These are phyloP conservation scores for Melastoma candidum DNA, from an alignment of 441 rosid species.

Conservation along the genomic window DNA sequence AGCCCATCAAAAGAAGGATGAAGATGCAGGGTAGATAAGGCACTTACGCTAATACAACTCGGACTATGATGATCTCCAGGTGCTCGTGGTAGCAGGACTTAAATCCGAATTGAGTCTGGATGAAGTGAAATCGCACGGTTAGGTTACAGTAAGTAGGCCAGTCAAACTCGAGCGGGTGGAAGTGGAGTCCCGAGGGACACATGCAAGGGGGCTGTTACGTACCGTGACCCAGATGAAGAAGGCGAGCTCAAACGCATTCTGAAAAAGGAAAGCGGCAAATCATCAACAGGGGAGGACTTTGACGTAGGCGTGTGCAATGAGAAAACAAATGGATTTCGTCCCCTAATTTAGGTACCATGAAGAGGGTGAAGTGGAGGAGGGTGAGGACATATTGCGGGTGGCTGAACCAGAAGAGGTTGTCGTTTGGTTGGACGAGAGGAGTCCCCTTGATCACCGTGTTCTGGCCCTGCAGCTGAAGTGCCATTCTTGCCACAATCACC, in stretches of 20 bases:
- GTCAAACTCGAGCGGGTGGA: not conserved
- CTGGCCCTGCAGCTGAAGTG: constrained; percentile 26
- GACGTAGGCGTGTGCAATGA: too few species aligned
- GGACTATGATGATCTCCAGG: constrained; percentile 19
- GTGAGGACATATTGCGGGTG: constrained; percentile 42
- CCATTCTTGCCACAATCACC: constrained; percentile 53
- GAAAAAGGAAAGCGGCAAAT: constrained; percentile 10
- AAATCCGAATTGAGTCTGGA: constrained; percentile 47
- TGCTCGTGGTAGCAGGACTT: constrained; percentile 56
- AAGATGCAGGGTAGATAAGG: not conserved
- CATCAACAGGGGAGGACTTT: not conserved
- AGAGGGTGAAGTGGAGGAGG: constrained; percentile 51
- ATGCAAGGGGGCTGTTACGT: constrained; percentile 3
- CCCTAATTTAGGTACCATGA: constrained; percentile 27
- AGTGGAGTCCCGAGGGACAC: not conserved
- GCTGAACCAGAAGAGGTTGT: constrained; percentile 57
- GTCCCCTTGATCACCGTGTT: constrained; percentile 37
- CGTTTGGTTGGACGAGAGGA: constrained; percentile 48
- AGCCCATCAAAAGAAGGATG: not conserved
- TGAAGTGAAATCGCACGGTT: not conserved
- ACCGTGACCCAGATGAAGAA: constrained; percentile 66
- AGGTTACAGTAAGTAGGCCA: not conserved
- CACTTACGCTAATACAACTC: constrained; percentile 53
- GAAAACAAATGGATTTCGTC: too few species aligned
- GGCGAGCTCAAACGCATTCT: constrained; percentile 66